Percentiles rank a stretch among this genome's conserved stretches.
Evolutionary conservation across 306 rosid genomes (phyloP).

Genomic region (Casuarina glauca): DNA sequence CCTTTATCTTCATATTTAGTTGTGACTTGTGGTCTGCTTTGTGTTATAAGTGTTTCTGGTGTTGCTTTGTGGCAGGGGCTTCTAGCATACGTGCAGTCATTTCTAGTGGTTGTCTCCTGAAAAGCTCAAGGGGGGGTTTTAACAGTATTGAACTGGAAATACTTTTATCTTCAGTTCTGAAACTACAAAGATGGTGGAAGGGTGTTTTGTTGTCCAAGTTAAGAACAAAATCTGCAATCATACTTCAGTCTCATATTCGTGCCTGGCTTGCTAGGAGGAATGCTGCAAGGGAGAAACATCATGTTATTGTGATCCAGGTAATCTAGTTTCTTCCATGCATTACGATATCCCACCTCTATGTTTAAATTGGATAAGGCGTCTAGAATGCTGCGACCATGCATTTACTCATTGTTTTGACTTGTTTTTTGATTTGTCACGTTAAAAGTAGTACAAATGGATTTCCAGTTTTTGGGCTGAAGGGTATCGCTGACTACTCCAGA

Average conservation of each 20-base stretch:
- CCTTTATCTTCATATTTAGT: constrained; percentile 10
- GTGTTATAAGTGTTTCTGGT: constrained; percentile 8
- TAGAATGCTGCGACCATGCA: not conserved
- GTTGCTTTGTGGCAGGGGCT: constrained; percentile 41
- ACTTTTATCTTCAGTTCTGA: constrained; percentile 52
- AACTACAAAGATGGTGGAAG: constrained; percentile 91
- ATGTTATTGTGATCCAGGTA: constrained; percentile 70
- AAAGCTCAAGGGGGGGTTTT: constrained; percentile 29
- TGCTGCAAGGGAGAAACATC: constrained; percentile 45
- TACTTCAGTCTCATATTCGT: constrained; percentile 71
- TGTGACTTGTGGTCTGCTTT: constrained; percentile 10
- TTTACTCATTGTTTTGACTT: not conserved
- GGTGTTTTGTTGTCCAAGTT: constrained; percentile 38
- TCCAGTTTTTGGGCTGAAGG: not conserved
- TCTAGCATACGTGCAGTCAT: constrained; percentile 32
- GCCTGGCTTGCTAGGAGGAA: constrained; percentile 64
- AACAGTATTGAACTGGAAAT: constrained; percentile 46
- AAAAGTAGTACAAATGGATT: not conserved
- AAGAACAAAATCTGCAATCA: constrained; percentile 51
- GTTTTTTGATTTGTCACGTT: not conserved
- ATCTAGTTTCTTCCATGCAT: constrained; percentile 12
- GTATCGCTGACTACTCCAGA: not conserved
- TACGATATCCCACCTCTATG: not conserved
- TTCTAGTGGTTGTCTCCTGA: constrained; percentile 24
- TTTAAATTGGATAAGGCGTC: constrained; percentile 3